Evolutionary conservation across 1,284 basidiomycete species (phyloP).

Genomic region (Moniliophthora roreri): DNA sequence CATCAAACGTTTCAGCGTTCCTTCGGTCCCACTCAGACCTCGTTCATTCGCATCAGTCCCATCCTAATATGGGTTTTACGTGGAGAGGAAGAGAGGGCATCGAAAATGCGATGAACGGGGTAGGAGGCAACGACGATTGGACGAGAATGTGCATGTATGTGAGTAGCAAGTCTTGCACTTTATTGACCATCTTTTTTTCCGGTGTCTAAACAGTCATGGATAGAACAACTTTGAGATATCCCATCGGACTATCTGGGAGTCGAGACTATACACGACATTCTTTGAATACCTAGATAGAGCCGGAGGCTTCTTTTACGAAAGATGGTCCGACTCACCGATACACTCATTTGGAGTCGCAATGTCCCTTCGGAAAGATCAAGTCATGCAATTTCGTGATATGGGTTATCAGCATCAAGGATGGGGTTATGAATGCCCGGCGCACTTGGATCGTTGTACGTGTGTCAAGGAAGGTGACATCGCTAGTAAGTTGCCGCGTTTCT

Average conservation of each 20-base stretch:
- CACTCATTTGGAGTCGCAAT: constrained; percentile 28
- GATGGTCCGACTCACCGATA: constrained; percentile 29
- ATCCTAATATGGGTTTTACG: constrained; percentile 24
- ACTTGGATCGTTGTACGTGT: constrained; percentile 19
- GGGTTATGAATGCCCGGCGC: constrained; percentile 19
- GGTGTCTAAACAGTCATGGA: background rate
- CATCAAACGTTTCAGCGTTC: constrained; percentile 27
- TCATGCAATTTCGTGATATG: constrained; percentile 26
- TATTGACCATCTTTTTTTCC: background rate
- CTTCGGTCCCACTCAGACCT: constrained; percentile 17
- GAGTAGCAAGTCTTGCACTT: constrained; percentile 12
- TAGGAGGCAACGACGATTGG: constrained; percentile 26
- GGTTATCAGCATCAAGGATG: constrained; percentile 25
- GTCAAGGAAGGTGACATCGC: constrained; percentile 13
- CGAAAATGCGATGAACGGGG: constrained; percentile 23
- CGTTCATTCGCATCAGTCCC: constrained; percentile 17
- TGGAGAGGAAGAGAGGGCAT: constrained; percentile 26
- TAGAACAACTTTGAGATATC: constrained; percentile 31
- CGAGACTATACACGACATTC: constrained; percentile 23
- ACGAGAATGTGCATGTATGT: constrained; percentile 27
- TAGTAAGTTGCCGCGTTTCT: constrained; percentile 1
- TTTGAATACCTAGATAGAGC: constrained; percentile 25
- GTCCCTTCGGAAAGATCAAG: constrained; percentile 27
- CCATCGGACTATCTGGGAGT: constrained; percentile 27
- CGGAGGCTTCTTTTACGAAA: constrained; percentile 30